Evolutionary conservation across 495 filamentous ascomycete species (phyloP).

Genomic region (Neurospora africana): DNA sequence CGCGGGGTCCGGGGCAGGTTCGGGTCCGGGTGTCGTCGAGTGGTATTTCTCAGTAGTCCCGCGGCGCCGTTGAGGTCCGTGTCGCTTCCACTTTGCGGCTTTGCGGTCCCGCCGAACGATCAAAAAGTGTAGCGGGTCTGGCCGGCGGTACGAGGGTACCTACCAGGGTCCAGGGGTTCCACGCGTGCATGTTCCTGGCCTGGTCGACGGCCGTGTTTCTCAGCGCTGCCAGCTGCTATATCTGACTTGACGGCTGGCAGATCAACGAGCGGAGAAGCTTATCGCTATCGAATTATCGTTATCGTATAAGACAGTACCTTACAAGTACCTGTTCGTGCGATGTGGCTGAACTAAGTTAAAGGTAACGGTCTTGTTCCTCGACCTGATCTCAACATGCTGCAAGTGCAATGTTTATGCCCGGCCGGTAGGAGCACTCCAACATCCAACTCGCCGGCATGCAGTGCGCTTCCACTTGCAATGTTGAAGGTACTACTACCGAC

Average conservation of each 20-base stretch:
- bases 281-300: not conserved
- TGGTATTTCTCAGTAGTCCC: not conserved
- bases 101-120: not conserved
- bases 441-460: not conserved
- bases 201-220: not conserved
- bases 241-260: not conserved
- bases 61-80: not conserved
- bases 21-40: not conserved
- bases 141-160: not conserved
- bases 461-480: not conserved
- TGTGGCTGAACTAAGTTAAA: not conserved
- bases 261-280: not conserved
- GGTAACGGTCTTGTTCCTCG: not conserved
- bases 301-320: not conserved
- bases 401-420: not conserved
- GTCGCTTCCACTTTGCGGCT: not conserved
- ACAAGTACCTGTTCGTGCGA: not conserved
- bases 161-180: not conserved
- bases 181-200: not conserved
- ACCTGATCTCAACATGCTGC: constrained; percentile 2
- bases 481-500: not conserved
- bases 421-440: not conserved
- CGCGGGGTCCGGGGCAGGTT: not conserved
- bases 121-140: not conserved
- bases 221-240: not conserved